Evolutionary conservation across 805 yeast species (phyloP), one percentile per base, ranked within the genome.

Genomic region (Saccharomycopsis microspora): DNA sequence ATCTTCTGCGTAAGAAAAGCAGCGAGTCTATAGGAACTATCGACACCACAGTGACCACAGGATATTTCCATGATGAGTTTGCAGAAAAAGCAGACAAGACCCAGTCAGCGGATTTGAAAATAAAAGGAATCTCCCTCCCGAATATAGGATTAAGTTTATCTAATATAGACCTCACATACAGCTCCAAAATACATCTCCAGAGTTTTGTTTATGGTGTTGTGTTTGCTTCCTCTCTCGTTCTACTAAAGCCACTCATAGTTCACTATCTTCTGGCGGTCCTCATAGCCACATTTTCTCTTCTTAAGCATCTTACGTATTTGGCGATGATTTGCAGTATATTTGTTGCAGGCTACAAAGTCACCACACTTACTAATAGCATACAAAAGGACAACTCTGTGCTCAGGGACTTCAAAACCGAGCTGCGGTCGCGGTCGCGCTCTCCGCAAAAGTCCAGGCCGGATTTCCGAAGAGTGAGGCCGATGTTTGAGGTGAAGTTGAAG

Each of bases 41-140:
- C 10, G 49, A 46, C 35, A 50, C 53, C 11, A 44, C 39, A 3
- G 42, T 50, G 5, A 50, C 53, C 5, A 50, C 53, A 4, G 53
- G 53, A 33, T 50, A 39, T 38, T 50, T 50, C 43, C 48, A 41
- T 19, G 42, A 50, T n/a, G 34, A 39, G 29, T 50, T 50, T 32
- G 32, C 32, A 7, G 40, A 34, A 8, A 46, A 44, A 31, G 42
- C 43, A 3, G 46, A 35, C 10, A 36, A 5, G 10, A 5, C 34
- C 5, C 5, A 35, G 32, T 29, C 44, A 10, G 3, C 44, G 8
- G 8, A 10, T 7, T 27, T 35, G 30, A 27, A 31, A 8, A 19
- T 19, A 19, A 19, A 2, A 19, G 19, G 19, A 19, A 19, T 19
- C 19, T 19, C 19, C 19, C 19, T 19, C 19, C 19, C 19, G 19